Base-by-base conservation (phyloP, 176 grass and related monocot species). In the Oryza glumipatula region DNA sequence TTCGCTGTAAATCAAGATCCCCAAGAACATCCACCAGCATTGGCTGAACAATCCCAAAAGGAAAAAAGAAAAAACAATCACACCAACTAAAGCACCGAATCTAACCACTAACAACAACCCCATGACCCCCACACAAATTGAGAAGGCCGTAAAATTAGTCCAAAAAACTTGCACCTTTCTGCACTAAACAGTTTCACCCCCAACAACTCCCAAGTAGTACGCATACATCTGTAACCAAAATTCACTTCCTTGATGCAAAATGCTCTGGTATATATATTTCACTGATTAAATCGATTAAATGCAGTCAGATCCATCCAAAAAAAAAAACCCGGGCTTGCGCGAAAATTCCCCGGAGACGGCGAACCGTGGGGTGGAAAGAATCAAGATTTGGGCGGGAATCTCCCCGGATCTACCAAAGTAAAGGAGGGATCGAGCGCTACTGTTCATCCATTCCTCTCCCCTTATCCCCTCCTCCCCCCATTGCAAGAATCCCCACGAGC, bases 351-450 rank as follows among this genome's bases (percentile, higher is more conserved):
- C 23, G 2, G 26, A 19, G 1, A 19, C 15, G 1, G 15, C 5
- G 41, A 54, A 15, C 26, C 48, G 52, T 77, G 4, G 16, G 14
- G 32, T 52, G 33, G 24, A 30, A 70, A 41, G 28, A 66, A 69
- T 10, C 68, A 63, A 41, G 78, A 86, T 89, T 89, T 68, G n/a
- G 14, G 30, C 19, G 21, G 70, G 49, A 17, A 86, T 63, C 72
- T 47, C 38, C 9, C 81, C 58, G 43, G 68, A 87, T 78, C 33
- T 80, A 7, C 4, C 45, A 45, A 21, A 26, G 60, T 22, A 5
- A 26, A 24, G 35, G 11, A 24, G 16, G 16, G 79, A 79, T 80
- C 80, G 74, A 82, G 60, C 16, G 11, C 44, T 17, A 35, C n/a
- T 46, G 23, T 46, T 24, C 11, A 5, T 46, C 21, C 41, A 46